Conservation (phyloP, 495 filamentous ascomycete species). For the Trypethelium eluteriae region DNA sequence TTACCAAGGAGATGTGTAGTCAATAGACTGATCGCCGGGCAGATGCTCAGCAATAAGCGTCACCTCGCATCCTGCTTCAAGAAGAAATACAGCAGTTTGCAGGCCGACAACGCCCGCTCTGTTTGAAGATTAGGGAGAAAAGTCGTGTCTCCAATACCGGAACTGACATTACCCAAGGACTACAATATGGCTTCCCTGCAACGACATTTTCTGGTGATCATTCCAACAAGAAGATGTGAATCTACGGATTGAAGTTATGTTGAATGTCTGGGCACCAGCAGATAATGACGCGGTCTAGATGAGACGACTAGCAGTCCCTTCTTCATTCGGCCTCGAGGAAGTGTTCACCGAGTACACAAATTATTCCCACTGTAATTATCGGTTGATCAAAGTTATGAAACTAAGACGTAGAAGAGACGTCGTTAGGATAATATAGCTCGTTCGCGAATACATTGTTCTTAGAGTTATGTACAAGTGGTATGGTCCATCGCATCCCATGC, state of each 20-base stretch:
- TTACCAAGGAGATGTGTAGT: constrained; percentile 40
- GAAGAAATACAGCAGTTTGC: constrained; percentile 41
- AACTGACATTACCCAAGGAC: background rate
- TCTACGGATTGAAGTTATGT: background rate
- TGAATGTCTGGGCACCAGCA: too few relatives aligned
- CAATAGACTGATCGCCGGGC: constrained; percentile 34
- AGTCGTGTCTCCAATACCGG: background rate
- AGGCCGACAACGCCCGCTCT: constrained; percentile 44
- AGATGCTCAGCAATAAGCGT: constrained; percentile 40
- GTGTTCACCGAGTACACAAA: too few relatives aligned
- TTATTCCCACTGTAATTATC: too few relatives aligned
- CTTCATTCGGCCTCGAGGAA: too few relatives aligned
- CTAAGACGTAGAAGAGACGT: too few relatives aligned
- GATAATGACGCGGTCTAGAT: too few relatives aligned
- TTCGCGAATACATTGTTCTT: too few relatives aligned
- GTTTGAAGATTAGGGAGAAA: constrained; percentile 16
- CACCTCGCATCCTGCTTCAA: constrained; percentile 37
- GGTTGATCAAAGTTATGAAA: too few relatives aligned
- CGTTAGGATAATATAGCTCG: too few relatives aligned
- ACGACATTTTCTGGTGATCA: background rate
- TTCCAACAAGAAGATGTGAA: background rate
- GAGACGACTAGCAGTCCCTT: too few relatives aligned
- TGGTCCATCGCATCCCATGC: too few relatives aligned
- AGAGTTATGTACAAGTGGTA: too few relatives aligned
- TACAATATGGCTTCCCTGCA: constrained; percentile 1